Percentiles rank a stretch among this genome's conserved stretches.
These are phyloP conservation scores for Pichia occidentalis DNA, from an alignment of 805 yeast species.

Conservation along the genomic window DNA sequence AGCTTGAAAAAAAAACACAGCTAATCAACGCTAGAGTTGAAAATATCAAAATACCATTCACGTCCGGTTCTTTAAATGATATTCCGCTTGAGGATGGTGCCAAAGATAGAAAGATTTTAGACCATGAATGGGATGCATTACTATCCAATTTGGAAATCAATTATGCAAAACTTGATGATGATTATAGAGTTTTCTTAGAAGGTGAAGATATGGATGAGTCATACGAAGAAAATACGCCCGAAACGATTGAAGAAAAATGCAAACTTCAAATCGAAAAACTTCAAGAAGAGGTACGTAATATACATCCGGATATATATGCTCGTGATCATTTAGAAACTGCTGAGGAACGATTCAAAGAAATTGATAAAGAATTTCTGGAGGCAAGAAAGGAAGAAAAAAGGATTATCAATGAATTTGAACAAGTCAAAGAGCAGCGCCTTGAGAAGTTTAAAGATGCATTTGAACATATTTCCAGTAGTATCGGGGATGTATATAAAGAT, in stretches of 20 bases:
- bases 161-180: constrained; percentile 41
- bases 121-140: constrained; percentile 26
- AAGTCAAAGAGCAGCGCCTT: constrained; percentile 52
- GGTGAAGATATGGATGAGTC: constrained; percentile 39
- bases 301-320: constrained; percentile 82
- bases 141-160: constrained; percentile 49
- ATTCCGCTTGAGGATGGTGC: constrained; percentile 49
- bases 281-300: constrained; percentile 34
- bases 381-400: constrained; percentile 57
- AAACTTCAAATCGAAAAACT: constrained; percentile 31
- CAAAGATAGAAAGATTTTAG: constrained; percentile 26
- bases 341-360: constrained; percentile 48
- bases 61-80: constrained; percentile 51
- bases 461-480: constrained; percentile 62
- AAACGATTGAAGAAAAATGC: constrained; percentile 21
- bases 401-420: constrained; percentile 49
- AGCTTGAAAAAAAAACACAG: constrained; percentile 49
- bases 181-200: constrained; percentile 28
- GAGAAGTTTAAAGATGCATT: constrained; percentile 65
- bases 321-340: constrained; percentile 67
- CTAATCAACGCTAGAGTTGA: constrained; percentile 73
- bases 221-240: constrained; percentile 30
- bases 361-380: constrained; percentile 57
- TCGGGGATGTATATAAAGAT: constrained; percentile 79
- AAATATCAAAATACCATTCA: constrained; percentile 55